These are phyloP conservation scores for Tolypocladium ovalisporum DNA, from an alignment of 2,329 filamentous ascomycete species.

Conservation along the genomic window DNA sequence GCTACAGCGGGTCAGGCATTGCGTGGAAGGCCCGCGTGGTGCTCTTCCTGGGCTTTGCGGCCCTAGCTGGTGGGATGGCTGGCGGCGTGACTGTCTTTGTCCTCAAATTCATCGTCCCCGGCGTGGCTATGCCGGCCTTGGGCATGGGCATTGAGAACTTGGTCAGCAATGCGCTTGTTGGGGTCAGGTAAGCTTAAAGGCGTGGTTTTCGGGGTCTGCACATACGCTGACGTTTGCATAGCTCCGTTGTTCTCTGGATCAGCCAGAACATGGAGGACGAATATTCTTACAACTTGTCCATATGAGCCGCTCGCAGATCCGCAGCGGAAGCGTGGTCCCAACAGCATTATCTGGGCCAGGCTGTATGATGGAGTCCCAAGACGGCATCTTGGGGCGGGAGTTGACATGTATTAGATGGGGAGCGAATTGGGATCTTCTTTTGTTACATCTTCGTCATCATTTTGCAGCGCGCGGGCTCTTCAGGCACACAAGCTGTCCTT, in stretches of 20 bases:
- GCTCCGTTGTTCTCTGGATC: conserved; percentile 55
- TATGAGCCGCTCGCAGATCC: conserved; percentile 14
- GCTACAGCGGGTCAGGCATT: conserved; percentile 50
- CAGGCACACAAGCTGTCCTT: not conserved
- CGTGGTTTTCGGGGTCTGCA: not conserved
- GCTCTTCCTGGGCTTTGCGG: conserved; percentile 55
- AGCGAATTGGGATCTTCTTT: not conserved
- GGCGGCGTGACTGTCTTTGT: conserved; percentile 59
- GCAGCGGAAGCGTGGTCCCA: not conserved
- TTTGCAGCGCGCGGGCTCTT: not conserved
- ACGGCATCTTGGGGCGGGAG: not conserved
- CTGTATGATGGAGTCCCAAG: not conserved
- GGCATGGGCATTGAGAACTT: conserved; percentile 57
- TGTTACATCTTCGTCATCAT: not conserved
- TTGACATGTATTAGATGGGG: not conserved
- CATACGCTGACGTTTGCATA: conserved; percentile 16
- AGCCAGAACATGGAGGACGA: conserved; percentile 66
- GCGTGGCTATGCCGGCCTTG: conserved; percentile 47
- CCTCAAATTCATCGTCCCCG: conserved; percentile 50
- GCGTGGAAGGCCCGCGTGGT: conserved; percentile 61
- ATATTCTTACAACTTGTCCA: conserved; percentile 56
- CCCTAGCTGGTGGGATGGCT: conserved; percentile 56
- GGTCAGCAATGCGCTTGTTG: conserved; percentile 53
- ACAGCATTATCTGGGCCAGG: not conserved
- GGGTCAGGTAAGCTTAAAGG: conserved; percentile 38